Conservation (phyloP, 768 basidiomycete genomes). For the Kwoniella sp. region DNA sequence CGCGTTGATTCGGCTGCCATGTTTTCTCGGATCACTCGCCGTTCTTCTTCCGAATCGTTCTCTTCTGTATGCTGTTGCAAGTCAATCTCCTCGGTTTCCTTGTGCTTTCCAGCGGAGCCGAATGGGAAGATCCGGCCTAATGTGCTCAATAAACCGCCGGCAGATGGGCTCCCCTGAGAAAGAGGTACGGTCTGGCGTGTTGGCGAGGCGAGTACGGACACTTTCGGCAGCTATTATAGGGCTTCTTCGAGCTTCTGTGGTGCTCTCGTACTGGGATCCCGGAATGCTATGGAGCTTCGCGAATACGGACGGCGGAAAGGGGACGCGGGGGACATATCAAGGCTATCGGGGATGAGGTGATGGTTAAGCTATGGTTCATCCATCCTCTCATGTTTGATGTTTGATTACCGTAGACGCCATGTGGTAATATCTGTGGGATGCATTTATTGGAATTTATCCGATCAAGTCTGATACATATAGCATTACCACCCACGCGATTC, state of each 20-base stretch:
- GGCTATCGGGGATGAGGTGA: no score
- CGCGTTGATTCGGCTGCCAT: constrained; percentile 7
- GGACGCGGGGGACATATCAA: no score
- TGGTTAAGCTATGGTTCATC: no score
- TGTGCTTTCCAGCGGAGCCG: neutral
- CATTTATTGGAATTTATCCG: constrained; percentile 20
- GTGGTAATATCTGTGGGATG: no score
- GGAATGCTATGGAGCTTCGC: no score
- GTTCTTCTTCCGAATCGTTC: no score
- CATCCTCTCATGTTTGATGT: no score
- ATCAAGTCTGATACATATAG: no score
- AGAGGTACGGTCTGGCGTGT: neutral
- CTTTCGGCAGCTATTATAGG: neutral
- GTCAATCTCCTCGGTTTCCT: neutral
- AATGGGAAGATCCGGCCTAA: constrained; percentile 16
- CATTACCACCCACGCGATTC: constrained; percentile 23
- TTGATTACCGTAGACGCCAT: no score
- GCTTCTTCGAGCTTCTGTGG: neutral
- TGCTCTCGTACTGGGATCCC: no score
- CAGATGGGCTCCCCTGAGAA: neutral
- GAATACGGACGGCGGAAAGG: neutral
- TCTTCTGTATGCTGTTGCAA: neutral
- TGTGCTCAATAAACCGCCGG: constrained; percentile 13
- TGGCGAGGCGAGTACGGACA: neutral
- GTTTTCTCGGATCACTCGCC: no score